Evolutionary conservation across 805 yeast genomes (phyloP).

Genomic region (Pichia insulana): DNA sequence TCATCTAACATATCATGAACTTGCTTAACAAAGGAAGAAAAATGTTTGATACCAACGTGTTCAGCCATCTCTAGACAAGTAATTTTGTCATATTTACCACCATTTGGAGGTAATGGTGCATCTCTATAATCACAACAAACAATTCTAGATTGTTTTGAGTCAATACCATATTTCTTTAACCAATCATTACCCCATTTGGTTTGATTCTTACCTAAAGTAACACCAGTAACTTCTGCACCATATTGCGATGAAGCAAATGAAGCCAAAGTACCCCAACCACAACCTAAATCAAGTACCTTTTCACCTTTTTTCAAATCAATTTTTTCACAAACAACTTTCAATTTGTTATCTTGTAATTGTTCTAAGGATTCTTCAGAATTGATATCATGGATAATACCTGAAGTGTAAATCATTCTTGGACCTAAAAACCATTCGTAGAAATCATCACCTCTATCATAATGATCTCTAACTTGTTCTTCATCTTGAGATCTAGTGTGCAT

Average conservation of each 20-base stretch:
- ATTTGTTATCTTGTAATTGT: conserved; percentile 81
- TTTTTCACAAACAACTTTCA: conserved; percentile 81
- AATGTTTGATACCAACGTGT: conserved; percentile 89
- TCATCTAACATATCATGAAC: conserved; percentile 84
- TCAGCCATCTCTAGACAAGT: conserved; percentile 93
- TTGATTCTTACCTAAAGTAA: conserved; percentile 85
- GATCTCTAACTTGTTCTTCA: conserved; percentile 93
- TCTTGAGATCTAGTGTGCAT: conserved; percentile 90
- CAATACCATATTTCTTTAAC: conserved; percentile 59
- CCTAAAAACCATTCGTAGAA: conserved; percentile 92
- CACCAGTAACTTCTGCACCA: conserved; percentile 83
- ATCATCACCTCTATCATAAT: conserved; percentile 94
- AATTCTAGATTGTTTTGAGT: conserved; percentile 61
- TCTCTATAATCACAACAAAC: conserved; percentile 87
- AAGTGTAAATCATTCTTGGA: conserved; percentile 89
- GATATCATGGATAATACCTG: conserved; percentile 74
- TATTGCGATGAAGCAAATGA: conserved; percentile 72
- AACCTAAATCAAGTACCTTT: conserved; percentile 73
- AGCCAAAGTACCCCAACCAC: conserved; percentile 96
- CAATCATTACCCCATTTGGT: conserved; percentile 80
- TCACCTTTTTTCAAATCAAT: conserved; percentile 68
- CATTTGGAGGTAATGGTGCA: conserved; percentile 62
- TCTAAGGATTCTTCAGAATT: conserved; percentile 64
- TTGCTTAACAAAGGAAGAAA: conserved; percentile 65
- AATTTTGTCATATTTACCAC: conserved; percentile 66